Base-by-base conservation (phyloP, 805 yeast species). In the Metschnikowia kunwiensis region DNA sequence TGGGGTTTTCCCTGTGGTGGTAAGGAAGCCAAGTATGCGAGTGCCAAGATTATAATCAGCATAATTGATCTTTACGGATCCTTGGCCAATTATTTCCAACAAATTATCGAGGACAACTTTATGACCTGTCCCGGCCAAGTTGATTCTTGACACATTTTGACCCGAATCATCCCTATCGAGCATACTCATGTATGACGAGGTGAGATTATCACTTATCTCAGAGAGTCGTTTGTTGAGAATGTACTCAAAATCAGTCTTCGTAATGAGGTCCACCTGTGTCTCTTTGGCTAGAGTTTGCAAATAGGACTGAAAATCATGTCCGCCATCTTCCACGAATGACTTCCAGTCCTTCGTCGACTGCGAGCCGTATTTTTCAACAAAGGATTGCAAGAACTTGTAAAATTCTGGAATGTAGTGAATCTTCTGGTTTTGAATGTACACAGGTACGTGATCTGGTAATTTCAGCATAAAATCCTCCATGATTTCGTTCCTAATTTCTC, bases 391-490 rank as follows among this genome's bases (percentile, higher is more conserved):
- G 38, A 55, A 64, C 28, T 58, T 56, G 24, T 60, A 65, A 40
- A 68, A 67, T 38, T 65, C 70, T 0, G 72, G 70, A 4, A 57
- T 38, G 30, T 59, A 61, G 35, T 63, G 69, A n/a, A 68, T 51
- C 32, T 61, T 60, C 9, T 50, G 48, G 34, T 66, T 49, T 32
- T 58, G 57, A 15, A 57, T 42, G 40, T 53, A 61, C 1, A 61
- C 57, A 0, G 70, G 71, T 9, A 64, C 45, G 17, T 55, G 52
- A 3, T 50, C 43, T 3, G 70, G 69, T 14, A 66, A 46, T 3
- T 43, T 30, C 4, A 44, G 42, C 1, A 57, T 18, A 5, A 60
- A 40, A 2, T 54, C 47, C 6, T 42, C 32, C 18, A 55, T 27
- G n/a, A 58, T 39, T 2, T 51, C 46, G 5, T 31, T 24, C 24